Conservation (phyloP, 2,329 filamentous ascomycete species). For the Plenodomus biglobosus region DNA sequence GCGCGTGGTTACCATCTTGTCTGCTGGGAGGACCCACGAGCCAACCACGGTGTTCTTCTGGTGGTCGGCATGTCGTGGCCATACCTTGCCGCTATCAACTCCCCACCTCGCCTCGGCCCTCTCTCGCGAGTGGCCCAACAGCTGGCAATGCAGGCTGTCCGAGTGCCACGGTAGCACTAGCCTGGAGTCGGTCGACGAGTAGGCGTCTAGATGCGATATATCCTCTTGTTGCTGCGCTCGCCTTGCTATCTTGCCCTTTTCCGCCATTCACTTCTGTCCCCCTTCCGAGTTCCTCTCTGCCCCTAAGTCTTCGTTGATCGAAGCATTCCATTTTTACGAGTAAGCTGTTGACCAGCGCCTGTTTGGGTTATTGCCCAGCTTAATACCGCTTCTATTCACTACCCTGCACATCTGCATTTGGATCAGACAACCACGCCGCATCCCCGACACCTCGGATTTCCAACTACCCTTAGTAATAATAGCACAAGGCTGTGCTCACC, state of each 20-base stretch:
- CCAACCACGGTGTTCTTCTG: slow-evolving; percentile 31
- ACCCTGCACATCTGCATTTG: slow-evolving; percentile 26
- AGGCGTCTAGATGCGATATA: slow-evolving; percentile 42
- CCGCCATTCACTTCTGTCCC: slow-evolving; percentile 39
- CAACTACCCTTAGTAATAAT: slow-evolving; percentile 40
- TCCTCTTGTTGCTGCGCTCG: slow-evolving; percentile 33
- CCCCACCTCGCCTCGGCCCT: slow-evolving; percentile 24
- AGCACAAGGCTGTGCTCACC: slow-evolving; percentile 42
- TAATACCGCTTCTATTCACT: slow-evolving; percentile 36
- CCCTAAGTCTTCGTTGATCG: slow-evolving; percentile 49
- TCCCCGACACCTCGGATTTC: slow-evolving; percentile 30
- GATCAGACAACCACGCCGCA: slow-evolving; percentile 18
- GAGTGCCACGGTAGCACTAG: slow-evolving; percentile 33
- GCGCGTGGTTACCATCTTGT: slow-evolving; percentile 21
- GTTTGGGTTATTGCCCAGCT: slow-evolving; percentile 39
- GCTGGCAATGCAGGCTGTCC: slow-evolving; percentile 32
- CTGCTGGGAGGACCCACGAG: slow-evolving; percentile 13
- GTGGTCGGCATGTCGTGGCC: slow-evolving; percentile 40
- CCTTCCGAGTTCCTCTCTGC: slow-evolving; percentile 29
- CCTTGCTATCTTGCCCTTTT: slow-evolving; percentile 29
- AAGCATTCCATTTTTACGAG: slow-evolving; percentile 43
- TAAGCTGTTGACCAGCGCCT: slow-evolving; percentile 50
- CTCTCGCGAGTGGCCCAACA: slow-evolving; percentile 34
- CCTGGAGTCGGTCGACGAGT: slow-evolving; percentile 20
- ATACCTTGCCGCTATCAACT: slow-evolving; percentile 37